Evolutionary conservation across 2,329 filamentous ascomycete genomes (phyloP).

Genomic region (Talaromyces amestolkiae): DNA sequence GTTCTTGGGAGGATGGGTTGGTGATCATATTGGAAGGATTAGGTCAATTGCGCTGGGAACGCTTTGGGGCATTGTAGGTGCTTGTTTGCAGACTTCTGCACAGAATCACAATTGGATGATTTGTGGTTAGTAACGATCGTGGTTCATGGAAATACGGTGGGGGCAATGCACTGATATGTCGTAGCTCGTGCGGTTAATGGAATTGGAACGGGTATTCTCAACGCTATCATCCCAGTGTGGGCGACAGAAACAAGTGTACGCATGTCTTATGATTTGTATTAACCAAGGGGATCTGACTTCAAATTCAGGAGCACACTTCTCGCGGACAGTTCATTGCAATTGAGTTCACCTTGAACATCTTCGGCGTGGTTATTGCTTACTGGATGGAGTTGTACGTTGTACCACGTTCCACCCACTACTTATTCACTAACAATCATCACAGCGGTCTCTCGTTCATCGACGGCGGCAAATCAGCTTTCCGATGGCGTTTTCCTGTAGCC

Average conservation of each 20-base stretch:
- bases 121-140: constrained; percentile 49
- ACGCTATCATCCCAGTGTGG: constrained; percentile 69
- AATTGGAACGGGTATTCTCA: constrained; percentile 67
- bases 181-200: constrained; percentile 60
- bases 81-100: constrained; percentile 63
- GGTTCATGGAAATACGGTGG: background rate
- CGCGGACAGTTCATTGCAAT: constrained; percentile 68
- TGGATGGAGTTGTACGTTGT: constrained; percentile 55
- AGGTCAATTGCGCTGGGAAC: constrained; percentile 61
- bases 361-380: constrained; percentile 64
- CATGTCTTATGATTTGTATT: background rate
- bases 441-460: constrained; percentile 61
- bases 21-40: constrained; percentile 62
- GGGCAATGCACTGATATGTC: background rate
- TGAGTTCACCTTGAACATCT: constrained; percentile 72
- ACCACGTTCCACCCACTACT: constrained; percentile 13
- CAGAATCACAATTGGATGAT: constrained; percentile 70
- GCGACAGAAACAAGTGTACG: constrained; percentile 58
- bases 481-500: constrained; percentile 67
- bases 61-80: constrained; percentile 60
- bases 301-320: constrained; percentile 57
- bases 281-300: background rate
- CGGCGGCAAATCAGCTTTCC: constrained; percentile 56
- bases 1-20: constrained; percentile 62
- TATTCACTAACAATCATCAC: background rate